Conservation (phyloP, 2,329 filamentous ascomycete genomes). For the Myriosclerotinia curreyana region DNA sequence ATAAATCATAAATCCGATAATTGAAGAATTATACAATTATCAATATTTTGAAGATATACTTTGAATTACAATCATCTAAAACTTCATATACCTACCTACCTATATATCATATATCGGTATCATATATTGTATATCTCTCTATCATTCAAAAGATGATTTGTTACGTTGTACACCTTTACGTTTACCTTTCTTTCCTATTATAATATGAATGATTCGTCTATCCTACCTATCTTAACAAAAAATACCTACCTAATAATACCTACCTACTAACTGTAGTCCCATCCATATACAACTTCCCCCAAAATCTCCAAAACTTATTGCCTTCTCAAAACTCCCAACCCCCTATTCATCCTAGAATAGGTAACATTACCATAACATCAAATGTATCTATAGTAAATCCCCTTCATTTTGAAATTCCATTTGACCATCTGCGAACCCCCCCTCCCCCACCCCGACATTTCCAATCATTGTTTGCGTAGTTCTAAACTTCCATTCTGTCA, state of each 20-base stretch:
- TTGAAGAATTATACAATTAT: conserved; percentile 2
- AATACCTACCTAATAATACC: too few relatives aligned
- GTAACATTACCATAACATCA: not conserved
- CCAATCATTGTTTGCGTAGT: conserved; percentile 22
- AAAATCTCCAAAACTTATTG: not conserved
- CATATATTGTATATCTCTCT: not conserved
- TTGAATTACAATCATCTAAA: not conserved
- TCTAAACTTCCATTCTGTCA: conserved; percentile 14
- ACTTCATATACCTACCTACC: not conserved
- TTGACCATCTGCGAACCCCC: not conserved
- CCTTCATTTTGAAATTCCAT: conserved; percentile 2
- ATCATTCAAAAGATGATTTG: not conserved
- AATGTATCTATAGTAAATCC: conserved; percentile 2
- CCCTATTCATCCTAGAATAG: conserved; percentile 5
- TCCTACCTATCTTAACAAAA: too few relatives aligned
- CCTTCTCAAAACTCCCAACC: not conserved
- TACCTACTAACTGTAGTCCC: too few relatives aligned
- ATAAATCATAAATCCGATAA: not conserved
- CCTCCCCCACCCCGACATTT: not conserved
- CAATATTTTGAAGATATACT: conserved; percentile 11
- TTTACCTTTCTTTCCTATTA: too few relatives aligned
- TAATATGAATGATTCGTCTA: not conserved
- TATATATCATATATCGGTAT: not conserved
- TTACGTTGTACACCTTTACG: not conserved
- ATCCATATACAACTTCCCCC: not conserved